These are phyloP conservation scores for Aspergillus egyptiacus DNA, from an alignment of 495 filamentous ascomycete species.

Conservation along the genomic window DNA sequence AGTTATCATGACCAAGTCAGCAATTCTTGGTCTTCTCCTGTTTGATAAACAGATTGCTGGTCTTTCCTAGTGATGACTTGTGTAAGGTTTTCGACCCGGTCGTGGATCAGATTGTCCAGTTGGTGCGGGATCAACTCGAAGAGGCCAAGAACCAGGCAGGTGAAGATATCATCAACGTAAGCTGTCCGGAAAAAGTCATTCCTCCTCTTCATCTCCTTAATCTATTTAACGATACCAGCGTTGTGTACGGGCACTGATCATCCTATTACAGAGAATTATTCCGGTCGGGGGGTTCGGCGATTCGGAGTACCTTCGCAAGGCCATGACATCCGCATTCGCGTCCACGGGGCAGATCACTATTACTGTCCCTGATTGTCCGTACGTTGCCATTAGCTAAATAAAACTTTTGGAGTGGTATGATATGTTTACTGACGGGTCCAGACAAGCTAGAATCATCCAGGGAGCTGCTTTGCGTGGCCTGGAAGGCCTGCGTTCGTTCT, in stretches of 20 bases:
- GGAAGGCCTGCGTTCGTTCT: neutral
- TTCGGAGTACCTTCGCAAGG: constrained; percentile 48
- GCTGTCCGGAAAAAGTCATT: too few relatives aligned
- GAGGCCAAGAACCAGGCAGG: neutral
- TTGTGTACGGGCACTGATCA: constrained; percentile 22
- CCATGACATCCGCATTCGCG: constrained; percentile 32
- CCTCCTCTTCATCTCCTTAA: neutral
- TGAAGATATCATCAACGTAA: constrained; percentile 6
- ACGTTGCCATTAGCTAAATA: neutral
- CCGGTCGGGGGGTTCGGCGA: constrained; percentile 66
- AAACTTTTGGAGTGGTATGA: neutral
- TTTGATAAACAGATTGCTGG: neutral
- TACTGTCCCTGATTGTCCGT: constrained; percentile 8
- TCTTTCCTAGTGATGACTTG: constrained; percentile 25
- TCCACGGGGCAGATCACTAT: constrained; percentile 24
- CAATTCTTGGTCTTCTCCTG: neutral
- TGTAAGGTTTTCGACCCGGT: constrained; percentile 48
- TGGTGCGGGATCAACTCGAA: constrained; percentile 41
- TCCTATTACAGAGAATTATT: constrained; percentile 46
- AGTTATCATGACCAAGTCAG: constrained; percentile 1
- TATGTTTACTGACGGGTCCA: neutral
- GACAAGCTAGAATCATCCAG: constrained; percentile 9
- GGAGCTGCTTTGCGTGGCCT: constrained; percentile 7
- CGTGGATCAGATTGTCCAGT: constrained; percentile 49
- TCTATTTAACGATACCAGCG: neutral